These are phyloP conservation scores for Aspergillus hortae DNA, from an alignment of 2,329 filamentous ascomycete species.

Conservation along the genomic window DNA sequence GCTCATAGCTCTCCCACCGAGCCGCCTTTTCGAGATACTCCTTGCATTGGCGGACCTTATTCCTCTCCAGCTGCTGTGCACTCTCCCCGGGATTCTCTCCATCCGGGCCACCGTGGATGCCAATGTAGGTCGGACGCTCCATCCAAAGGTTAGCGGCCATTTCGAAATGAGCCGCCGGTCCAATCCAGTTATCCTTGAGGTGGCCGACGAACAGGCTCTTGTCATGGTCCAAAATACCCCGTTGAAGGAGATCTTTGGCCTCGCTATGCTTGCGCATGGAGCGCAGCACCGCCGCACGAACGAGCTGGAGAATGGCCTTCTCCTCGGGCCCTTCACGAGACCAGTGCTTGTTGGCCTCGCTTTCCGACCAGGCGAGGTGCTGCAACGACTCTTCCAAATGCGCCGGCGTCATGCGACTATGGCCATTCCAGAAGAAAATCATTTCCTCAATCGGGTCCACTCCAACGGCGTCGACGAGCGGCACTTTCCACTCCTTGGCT, in stretches of 20 bases:
- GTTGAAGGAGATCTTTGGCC: constrained; percentile 62
- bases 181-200: constrained; percentile 55
- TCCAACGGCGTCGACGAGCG: constrained; percentile 76
- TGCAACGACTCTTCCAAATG: constrained; percentile 63
- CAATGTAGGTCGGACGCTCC: constrained; percentile 48
- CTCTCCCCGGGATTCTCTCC: constrained; percentile 2
- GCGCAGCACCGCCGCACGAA: constrained; percentile 64
- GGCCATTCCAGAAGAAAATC: constrained; percentile 90
- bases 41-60: constrained; percentile 51
- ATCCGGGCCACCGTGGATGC: constrained; percentile 26
- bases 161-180: constrained; percentile 81
- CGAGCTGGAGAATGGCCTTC: constrained; percentile 62
- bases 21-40: constrained; percentile 56
- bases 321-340: constrained; percentile 55
- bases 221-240: constrained; percentile 60
- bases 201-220: constrained; percentile 50
- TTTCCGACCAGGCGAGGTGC: constrained; percentile 65
- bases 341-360: constrained; percentile 55
- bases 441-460: constrained; percentile 83
- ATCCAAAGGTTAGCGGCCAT: constrained; percentile 78
- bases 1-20: constrained; percentile 59
- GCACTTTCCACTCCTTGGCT: constrained; percentile 62
- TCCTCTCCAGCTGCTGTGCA: constrained; percentile 24
- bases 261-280: constrained; percentile 61
- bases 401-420: constrained; percentile 68